Evolutionary conservation across 768 basidiomycete genomes (phyloP), one percentile per base, ranked within the genome.

Genomic region (Naganishia friedmannii): DNA sequence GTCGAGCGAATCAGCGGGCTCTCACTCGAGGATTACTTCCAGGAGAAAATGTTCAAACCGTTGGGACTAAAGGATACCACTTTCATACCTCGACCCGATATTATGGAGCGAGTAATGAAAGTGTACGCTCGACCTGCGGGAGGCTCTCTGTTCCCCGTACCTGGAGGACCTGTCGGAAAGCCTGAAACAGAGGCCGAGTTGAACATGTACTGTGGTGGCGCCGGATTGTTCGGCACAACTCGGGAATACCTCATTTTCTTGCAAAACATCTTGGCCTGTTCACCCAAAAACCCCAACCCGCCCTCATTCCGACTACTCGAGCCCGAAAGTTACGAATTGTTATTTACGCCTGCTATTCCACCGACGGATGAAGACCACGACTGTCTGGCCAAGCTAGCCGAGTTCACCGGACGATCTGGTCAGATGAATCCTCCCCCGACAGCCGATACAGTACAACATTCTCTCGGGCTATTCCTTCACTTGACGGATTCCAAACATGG

Each of bases 1-100:
- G 72, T 81, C 53, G 73, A 78, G 55, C 67, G 75, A 7, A 71
- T 77, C 5, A 73, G 73, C 15, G 77, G 77, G 0, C 29, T 75
- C 17, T 53, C 70, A 1, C 73, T 81, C n/a, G 78, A 77, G 34
- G 73, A 75, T 0, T 81, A 77, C 70, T 72, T 81, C 56, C 72
- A 77, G 65, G 51, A 76, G 51, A 42, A 80, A 65, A 72, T 82
- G 68, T 81, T 80, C 70, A 57, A 63, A 55, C 82, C 80, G 1
- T 73, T 77, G 60, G 79, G 74, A 10, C 73, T 77, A 37, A 72
- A 53, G 28, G 73, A 73, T 53, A 66, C 77, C 26, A 76, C 77
- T 0, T 80, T 77, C 67, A 69, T 72, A 66, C 74, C 75, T 10
- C 66, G 66, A 12, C 54, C 57, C 8, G 66, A 71, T 13, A 69